Percentiles rank a stretch among this genome's conserved stretches.
These are phyloP conservation scores for Saccharomyces hybrid DNA, from an alignment of 1,139 yeast genomes.

Conservation along the genomic window DNA sequence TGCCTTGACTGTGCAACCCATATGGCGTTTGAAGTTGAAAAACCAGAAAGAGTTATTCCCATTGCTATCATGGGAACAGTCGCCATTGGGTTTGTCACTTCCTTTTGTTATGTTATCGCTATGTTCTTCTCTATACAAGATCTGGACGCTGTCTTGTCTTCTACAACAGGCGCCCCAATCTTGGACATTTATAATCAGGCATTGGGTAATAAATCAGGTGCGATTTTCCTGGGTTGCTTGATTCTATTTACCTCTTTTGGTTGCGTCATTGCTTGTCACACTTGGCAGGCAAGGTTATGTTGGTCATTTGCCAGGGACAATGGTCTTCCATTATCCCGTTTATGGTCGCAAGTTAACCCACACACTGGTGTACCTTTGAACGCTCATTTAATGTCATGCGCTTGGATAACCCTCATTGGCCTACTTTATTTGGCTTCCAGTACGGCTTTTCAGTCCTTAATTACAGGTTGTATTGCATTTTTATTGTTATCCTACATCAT, in stretches of 20 bases:
- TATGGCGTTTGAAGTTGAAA: constrained; percentile 58
- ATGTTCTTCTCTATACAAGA: constrained; percentile 56
- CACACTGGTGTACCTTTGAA: constrained; percentile 44
- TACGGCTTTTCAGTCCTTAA: constrained; percentile 50
- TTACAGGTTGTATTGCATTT: constrained; percentile 50
- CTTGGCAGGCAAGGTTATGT: constrained; percentile 69
- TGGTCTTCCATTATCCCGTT: constrained; percentile 44
- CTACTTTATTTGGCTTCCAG: constrained; percentile 46
- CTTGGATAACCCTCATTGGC: constrained; percentile 42
- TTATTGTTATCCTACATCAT: constrained; percentile 43
- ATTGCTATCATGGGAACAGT: constrained; percentile 58
- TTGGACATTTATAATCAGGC: constrained; percentile 57
- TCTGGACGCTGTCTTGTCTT: constrained; percentile 39
- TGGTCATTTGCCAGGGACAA: constrained; percentile 75
- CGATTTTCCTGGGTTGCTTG: constrained; percentile 50
- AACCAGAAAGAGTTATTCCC: constrained; percentile 55
- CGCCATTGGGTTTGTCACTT: constrained; percentile 56
- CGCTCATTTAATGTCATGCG: constrained; percentile 47
- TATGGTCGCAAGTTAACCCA: constrained; percentile 42
- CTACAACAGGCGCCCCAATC: constrained; percentile 55
- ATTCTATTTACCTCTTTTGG: constrained; percentile 59
- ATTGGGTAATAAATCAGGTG: constrained; percentile 47
- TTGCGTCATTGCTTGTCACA: constrained; percentile 63
- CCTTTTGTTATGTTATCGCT: constrained; percentile 51
- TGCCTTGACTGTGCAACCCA: constrained; percentile 65